Percentiles rank a stretch among this genome's conserved stretches.
Evolutionary conservation across 495 filamentous ascomycete genomes (phyloP).

Genomic region (Penicillium pulvis): DNA sequence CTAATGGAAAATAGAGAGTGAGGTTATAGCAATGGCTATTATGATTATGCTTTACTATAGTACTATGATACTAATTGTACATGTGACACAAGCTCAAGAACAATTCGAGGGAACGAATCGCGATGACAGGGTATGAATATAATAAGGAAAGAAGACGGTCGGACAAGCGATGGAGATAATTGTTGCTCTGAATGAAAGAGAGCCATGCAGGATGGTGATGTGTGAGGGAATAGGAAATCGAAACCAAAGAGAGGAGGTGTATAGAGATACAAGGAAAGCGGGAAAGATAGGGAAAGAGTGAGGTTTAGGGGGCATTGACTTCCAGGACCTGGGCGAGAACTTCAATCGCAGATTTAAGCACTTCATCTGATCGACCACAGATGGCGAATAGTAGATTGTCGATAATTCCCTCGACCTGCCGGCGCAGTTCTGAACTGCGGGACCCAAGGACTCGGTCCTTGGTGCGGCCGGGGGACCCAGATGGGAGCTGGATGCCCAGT

Average conservation of each 20-base stretch:
- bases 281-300: conserved; percentile 6
- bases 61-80: conserved; percentile 22
- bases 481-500: conserved; percentile 37
- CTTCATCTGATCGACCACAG: conserved; percentile 39
- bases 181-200: not conserved
- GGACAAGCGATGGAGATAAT: conserved; percentile 4
- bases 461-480: conserved; percentile 29
- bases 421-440: conserved; percentile 35
- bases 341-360: conserved; percentile 43
- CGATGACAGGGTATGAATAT: conserved; percentile 35
- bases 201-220: conserved; percentile 6
- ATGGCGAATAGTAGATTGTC: conserved; percentile 46
- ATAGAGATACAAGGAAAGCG: conserved; percentile 6
- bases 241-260: conserved; percentile 12
- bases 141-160: conserved; percentile 4
- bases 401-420: conserved; percentile 42
- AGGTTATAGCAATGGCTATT: conserved; percentile 18
- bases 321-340: conserved; percentile 48
- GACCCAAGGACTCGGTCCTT: conserved; percentile 37
- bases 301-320: conserved; percentile 26
- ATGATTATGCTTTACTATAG: conserved; percentile 29
- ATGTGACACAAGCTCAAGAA: conserved; percentile 10
- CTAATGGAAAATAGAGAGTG: conserved; percentile 20
- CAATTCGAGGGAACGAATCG: conserved; percentile 17
- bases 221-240: conserved; percentile 13